Evolutionary conservation across 2,329 filamentous ascomycete genomes (phyloP).

Genomic region (Aureobasidium sp.): DNA sequence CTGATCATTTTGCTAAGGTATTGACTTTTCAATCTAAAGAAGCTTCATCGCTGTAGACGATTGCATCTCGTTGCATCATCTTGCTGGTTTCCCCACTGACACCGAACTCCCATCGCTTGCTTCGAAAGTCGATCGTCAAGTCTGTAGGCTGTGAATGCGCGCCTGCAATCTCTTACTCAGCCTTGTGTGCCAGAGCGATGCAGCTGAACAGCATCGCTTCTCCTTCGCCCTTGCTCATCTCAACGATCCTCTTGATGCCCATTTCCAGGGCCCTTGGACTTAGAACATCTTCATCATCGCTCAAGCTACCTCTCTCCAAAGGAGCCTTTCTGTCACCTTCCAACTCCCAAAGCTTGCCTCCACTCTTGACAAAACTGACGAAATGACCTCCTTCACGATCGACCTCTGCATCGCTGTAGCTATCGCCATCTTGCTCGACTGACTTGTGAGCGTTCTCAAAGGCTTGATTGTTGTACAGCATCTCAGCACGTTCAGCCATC

Average conservation of each 20-base stretch:
- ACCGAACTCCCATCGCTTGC: no score
- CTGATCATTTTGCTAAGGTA: no score
- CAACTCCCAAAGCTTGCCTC: slow-evolving; percentile 40
- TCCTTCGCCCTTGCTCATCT: background rate
- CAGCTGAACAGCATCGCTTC: no score
- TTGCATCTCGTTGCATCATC: no score
- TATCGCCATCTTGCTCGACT: slow-evolving; percentile 35
- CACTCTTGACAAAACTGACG: slow-evolving; percentile 39
- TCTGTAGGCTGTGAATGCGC: no score
- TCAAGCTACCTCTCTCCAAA: slow-evolving; percentile 33
- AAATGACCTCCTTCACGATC: slow-evolving; percentile 35
- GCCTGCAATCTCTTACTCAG: background rate
- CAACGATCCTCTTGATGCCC: slow-evolving; percentile 29
- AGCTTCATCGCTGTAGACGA: no score
- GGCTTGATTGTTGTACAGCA: slow-evolving; percentile 41
- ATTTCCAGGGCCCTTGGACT: slow-evolving; percentile 33
- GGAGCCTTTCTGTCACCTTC: slow-evolving; percentile 38
- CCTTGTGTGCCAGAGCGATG: no score
- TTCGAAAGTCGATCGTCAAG: no score
- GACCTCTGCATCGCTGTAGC: slow-evolving; percentile 22
- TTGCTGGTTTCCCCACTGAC: no score
- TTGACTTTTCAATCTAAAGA: no score
- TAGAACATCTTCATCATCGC: slow-evolving; percentile 36
- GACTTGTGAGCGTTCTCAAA: slow-evolving; percentile 37
- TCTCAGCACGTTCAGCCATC: slow-evolving; percentile 38